Conservation (phyloP, 805 yeast genomes). For the Saccharomycopsis microspora region DNA sequence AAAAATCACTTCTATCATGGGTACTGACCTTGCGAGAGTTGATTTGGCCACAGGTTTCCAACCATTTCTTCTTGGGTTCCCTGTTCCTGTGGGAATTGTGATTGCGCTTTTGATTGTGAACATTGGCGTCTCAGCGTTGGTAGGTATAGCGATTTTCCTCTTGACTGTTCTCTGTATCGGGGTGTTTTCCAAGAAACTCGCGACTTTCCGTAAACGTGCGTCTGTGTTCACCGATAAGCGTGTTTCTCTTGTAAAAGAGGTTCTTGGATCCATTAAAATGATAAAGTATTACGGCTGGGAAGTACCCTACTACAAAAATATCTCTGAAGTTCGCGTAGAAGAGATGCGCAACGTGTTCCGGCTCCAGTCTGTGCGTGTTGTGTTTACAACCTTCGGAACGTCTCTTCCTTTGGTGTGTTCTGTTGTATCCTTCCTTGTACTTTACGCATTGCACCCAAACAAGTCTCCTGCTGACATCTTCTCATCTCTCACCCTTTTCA, state of each 20-base stretch:
- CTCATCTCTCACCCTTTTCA: conserved; percentile 60
- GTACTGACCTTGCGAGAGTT: conserved; percentile 66
- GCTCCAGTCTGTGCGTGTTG: conserved; percentile 52
- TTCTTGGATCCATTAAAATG: conserved; percentile 48
- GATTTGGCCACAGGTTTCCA: conserved; percentile 58
- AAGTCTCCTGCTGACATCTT: conserved; percentile 52
- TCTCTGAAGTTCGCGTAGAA: conserved; percentile 38
- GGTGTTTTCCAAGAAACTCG: conserved; percentile 31
- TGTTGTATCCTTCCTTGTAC: conserved; percentile 36
- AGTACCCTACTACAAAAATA: conserved; percentile 47
- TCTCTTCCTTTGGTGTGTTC: conserved; percentile 44
- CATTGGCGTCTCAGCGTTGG: conserved; percentile 58
- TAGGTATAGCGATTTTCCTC: conserved; percentile 46
- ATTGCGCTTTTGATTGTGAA: conserved; percentile 52
- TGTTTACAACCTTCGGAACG: conserved; percentile 38
- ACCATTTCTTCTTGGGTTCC: conserved; percentile 43
- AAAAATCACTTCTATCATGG: conserved; percentile 58
- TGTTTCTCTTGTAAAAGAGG: conserved; percentile 50
- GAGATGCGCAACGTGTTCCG: conserved; percentile 48
- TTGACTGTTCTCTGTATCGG: background rate
- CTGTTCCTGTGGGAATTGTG: conserved; percentile 48
- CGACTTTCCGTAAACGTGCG: conserved; percentile 38
- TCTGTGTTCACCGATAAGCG: conserved; percentile 53
- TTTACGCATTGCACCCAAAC: conserved; percentile 27
- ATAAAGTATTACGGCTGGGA: conserved; percentile 88